Evolutionary conservation across 306 rosid species (phyloP).

Genomic region (Arachis hypogaea): DNA sequence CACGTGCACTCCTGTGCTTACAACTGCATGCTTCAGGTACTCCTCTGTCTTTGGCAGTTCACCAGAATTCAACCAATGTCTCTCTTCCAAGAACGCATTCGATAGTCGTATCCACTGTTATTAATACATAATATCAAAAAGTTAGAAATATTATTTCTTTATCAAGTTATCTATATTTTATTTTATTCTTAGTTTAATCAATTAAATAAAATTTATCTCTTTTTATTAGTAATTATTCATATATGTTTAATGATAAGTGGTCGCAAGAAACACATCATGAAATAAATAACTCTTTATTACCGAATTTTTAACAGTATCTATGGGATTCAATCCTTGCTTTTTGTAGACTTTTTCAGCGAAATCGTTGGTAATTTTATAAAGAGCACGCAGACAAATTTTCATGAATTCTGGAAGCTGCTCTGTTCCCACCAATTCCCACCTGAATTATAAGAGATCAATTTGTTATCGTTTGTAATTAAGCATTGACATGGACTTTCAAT

Average conservation of each 20-base stretch:
- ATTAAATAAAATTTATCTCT: too few species aligned
- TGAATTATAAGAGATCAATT: background rate
- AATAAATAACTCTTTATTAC: constrained; percentile 12
- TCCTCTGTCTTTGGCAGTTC: constrained; percentile 42
- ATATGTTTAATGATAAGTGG: too few species aligned
- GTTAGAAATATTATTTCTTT: too few species aligned
- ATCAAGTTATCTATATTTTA: too few species aligned
- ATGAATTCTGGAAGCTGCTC: constrained; percentile 41
- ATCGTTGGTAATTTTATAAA: constrained; percentile 31
- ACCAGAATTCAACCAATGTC: constrained; percentile 42
- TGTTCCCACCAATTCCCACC: constrained; percentile 41
- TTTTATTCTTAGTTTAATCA: too few species aligned
- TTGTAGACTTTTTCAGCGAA: constrained; percentile 29
- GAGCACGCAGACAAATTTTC: constrained; percentile 28
- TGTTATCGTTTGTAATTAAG: background rate
- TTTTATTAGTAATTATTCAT: too few species aligned
- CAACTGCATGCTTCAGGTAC: constrained; percentile 42
- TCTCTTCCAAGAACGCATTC: constrained; percentile 50
- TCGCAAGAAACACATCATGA: too few species aligned
- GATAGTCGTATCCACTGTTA: constrained; percentile 48
- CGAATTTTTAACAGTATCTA: constrained; percentile 33
- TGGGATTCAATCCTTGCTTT: constrained; percentile 41
- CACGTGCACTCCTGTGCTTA: constrained; percentile 50
- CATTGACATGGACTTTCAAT: too few species aligned
- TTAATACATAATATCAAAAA: background rate